Evolutionary conservation across 2,329 filamentous ascomycete genomes (phyloP).

Genomic region (Arthroderma sp.): DNA sequence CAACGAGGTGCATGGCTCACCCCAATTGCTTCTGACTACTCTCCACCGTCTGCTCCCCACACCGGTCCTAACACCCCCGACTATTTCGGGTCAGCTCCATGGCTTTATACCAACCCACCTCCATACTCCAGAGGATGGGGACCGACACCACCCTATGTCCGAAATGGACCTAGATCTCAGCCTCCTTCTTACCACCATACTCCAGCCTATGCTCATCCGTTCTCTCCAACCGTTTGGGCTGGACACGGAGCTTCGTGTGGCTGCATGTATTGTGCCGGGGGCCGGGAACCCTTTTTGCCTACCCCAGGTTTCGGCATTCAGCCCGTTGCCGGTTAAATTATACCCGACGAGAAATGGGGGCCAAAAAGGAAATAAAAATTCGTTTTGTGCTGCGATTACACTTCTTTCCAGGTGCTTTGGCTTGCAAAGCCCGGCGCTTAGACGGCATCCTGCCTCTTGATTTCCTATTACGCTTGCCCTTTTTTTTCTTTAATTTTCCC

Average conservation of each 20-base stretch:
- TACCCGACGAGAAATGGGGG: too few relatives aligned
- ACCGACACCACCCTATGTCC: conserved; percentile 23
- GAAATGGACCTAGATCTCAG: conserved; percentile 28
- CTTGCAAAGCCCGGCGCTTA: too few relatives aligned
- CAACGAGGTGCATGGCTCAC: conserved; percentile 36
- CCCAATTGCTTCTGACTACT: conserved; percentile 38
- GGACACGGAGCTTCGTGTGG: conserved; percentile 34
- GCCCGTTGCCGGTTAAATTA: conserved; percentile 29
- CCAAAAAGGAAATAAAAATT: too few relatives aligned
- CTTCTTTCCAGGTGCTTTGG: too few relatives aligned
- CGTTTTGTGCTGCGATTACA: too few relatives aligned
- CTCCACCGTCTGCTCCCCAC: conserved; percentile 37
- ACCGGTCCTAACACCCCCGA: conserved; percentile 35
- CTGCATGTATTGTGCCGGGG: conserved; percentile 36
- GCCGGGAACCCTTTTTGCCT: conserved; percentile 38
- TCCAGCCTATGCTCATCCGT: conserved; percentile 34
- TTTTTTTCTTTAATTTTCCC: too few relatives aligned
- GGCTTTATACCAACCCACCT: conserved; percentile 30
- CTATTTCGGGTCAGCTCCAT: conserved; percentile 32
- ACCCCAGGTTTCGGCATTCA: conserved; percentile 33
- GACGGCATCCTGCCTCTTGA: too few relatives aligned
- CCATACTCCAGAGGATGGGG: conserved; percentile 30
- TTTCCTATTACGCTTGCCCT: too few relatives aligned
- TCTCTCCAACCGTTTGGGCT: conserved; percentile 35
- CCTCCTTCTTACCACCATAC: conserved; percentile 36